Evolutionary conservation across 1,284 basidiomycete species (phyloP).

Genomic region (Lentinus polychrous): DNA sequence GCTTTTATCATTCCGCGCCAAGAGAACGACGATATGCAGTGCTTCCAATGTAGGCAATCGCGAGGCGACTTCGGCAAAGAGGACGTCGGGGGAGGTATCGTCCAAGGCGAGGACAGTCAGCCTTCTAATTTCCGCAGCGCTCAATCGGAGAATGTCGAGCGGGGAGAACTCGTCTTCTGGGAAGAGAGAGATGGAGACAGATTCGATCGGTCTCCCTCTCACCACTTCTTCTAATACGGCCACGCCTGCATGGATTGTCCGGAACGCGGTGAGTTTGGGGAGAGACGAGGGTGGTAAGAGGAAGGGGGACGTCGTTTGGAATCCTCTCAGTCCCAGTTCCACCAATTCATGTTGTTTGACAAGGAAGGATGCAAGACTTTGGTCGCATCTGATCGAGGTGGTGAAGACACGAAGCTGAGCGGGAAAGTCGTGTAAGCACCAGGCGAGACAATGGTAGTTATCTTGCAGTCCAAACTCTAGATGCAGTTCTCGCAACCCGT

Average conservation of each 20-base stretch:
- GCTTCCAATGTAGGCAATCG: conserved; percentile 46
- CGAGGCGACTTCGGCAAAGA: conserved; percentile 39
- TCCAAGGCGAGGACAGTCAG: conserved; percentile 57
- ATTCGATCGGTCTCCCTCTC: conserved; percentile 40
- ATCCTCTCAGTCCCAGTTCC: conserved; percentile 49
- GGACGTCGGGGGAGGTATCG: conserved; percentile 29
- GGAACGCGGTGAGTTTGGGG: conserved; percentile 41
- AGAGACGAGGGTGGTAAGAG: conserved; percentile 34
- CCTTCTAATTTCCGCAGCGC: conserved; percentile 34
- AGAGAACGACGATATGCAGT: conserved; percentile 47
- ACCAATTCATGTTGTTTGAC: conserved; percentile 38
- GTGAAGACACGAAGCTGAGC: conserved; percentile 40
- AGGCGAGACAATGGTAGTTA: conserved; percentile 31
- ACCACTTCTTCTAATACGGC: conserved; percentile 39
- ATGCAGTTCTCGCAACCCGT: conserved; percentile 33
- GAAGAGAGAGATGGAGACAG: conserved; percentile 48
- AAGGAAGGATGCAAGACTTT: conserved; percentile 43
- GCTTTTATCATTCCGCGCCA: conserved; percentile 35
- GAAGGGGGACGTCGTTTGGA: conserved; percentile 28
- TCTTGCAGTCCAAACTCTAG: conserved; percentile 40
- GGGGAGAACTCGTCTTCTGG: conserved; percentile 28
- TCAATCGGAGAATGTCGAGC: conserved; percentile 37
- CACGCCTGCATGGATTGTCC: conserved; percentile 47
- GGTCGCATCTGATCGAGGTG: conserved; percentile 46
- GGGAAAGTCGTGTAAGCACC: conserved; percentile 35